Conservation (phyloP, 2,329 filamentous ascomycete genomes). For the Alternaria sp. region DNA sequence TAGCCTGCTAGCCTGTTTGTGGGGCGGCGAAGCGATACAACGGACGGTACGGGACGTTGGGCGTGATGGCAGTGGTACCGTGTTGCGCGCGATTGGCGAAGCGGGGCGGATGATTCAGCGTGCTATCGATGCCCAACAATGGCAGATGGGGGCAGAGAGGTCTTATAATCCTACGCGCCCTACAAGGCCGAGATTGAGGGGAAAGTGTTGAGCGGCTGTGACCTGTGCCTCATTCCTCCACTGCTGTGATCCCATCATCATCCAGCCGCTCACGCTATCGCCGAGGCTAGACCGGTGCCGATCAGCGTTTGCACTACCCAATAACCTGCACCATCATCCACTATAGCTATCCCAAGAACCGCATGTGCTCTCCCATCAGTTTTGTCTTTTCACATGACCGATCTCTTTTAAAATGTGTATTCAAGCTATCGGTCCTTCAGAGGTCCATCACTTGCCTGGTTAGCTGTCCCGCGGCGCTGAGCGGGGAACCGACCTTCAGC, state of each 20-base stretch:
- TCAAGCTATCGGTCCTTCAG: not conserved
- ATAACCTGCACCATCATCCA: not conserved
- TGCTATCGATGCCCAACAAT: not conserved
- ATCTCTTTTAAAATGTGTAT: not conserved
- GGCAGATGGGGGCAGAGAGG: not conserved
- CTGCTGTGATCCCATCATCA: constrained; percentile 3
- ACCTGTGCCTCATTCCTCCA: constrained; percentile 6
- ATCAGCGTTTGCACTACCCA: constrained; percentile 1
- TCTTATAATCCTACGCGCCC: not conserved
- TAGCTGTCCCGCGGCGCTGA: not conserved
- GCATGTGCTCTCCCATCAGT: not conserved
- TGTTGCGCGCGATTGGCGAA: not conserved
- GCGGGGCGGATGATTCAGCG: not conserved
- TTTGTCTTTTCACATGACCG: not conserved
- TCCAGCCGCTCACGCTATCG: constrained; percentile 5
- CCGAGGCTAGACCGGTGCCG: constrained; percentile 5
- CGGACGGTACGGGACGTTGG: not conserved
- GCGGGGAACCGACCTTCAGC: not conserved
- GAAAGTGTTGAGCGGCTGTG: constrained; percentile 8
- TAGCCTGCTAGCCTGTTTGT: constrained; percentile 3
- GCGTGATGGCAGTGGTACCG: constrained; percentile 1
- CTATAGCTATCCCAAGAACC: not conserved
- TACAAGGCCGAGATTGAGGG: not conserved
- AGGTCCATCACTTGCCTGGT: not conserved
- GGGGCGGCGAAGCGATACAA: constrained; percentile 5